Base-by-base conservation (phyloP, 805 yeast genomes). In the Ogataea paraovalis region DNA sequence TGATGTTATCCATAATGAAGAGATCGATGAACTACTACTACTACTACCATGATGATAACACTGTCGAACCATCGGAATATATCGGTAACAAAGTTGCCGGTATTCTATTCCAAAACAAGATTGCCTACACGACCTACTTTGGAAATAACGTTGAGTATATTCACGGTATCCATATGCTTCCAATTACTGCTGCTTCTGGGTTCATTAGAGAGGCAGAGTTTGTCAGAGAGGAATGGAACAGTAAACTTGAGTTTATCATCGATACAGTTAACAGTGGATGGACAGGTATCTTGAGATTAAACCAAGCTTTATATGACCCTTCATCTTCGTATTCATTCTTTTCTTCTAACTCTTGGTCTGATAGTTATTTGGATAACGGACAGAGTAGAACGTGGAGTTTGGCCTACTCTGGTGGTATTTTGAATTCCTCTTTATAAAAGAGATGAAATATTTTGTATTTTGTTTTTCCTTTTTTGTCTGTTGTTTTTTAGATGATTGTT, bases 321-420 rank as follows among this genome's bases (percentile, higher is more conserved):
- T 55, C 62, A 32, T 47, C 74, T 1, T 74, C 95, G 0, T 88
- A 81, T 60, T 54, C 67, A 2, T 89, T 79, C 66, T 88, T 87
- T 62, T 61, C 82, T 30, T 30, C 34, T 7, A 55, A 70, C 5
- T 69, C 68, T 46, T 90, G 87, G 75, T 61, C 71, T 40, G 68
- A 70, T n/a, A 57, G 64, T 3, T 76, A 74, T 53, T 76, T 91
- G 42, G 97, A 91, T 59, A 79, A 79, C 48, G 97, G 97, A 2
- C 92, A 89, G 74, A 82, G 92, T 23, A 70, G 82, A 52, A 85
- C 97, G 0, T 90, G 96, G 96, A 83, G 91, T 12, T 70, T 90
- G 52, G 82, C 96, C 0, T 87, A 78, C 54, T 74, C 87, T 41
- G 96, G 79, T 6, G 83, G 77, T 19, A 4, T 43, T 12, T 14